phyloP scores from a whole-genome alignment of 345 rosid species.

The Boechera stricta region DNA sequence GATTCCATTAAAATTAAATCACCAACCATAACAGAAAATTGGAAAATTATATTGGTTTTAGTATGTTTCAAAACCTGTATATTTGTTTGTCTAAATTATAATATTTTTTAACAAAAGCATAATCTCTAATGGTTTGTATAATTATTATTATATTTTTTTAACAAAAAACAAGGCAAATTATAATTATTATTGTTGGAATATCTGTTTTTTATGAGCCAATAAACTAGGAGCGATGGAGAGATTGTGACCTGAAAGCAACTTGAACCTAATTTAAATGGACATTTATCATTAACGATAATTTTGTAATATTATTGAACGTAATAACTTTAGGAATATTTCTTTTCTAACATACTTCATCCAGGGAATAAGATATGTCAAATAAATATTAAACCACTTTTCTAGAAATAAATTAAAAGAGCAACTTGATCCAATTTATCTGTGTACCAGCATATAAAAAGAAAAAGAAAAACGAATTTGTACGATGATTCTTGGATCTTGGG shows the following conservation, averaged over 20 bases:
- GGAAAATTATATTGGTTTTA: not conserved
- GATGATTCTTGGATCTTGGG: not conserved
- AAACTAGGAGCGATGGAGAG: conserved; percentile 13
- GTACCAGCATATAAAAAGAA: not conserved
- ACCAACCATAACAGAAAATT: not conserved
- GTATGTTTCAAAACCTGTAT: not conserved
- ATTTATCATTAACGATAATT: not conserved
- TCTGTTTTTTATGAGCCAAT: conserved; percentile 25
- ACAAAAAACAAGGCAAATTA: too few relatives aligned
- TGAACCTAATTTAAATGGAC: conserved; percentile 42
- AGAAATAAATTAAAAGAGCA: not conserved
- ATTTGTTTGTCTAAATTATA: not conserved
- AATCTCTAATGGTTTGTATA: not conserved
- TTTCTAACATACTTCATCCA: not conserved
- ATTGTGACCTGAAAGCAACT: conserved; percentile 36
- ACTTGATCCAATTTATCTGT: not conserved
- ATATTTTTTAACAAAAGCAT: not conserved
- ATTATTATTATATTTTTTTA: not conserved
- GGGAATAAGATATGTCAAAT: not conserved
- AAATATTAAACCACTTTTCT: not conserved
- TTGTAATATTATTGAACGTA: not conserved
- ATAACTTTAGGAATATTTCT: not conserved
- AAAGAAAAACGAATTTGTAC: not conserved
- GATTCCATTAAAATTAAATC: not conserved
- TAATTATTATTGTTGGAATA: not conserved